phyloP scores from a whole-genome alignment of 305 asterid genomes.

The Coffea humblotiana region DNA sequence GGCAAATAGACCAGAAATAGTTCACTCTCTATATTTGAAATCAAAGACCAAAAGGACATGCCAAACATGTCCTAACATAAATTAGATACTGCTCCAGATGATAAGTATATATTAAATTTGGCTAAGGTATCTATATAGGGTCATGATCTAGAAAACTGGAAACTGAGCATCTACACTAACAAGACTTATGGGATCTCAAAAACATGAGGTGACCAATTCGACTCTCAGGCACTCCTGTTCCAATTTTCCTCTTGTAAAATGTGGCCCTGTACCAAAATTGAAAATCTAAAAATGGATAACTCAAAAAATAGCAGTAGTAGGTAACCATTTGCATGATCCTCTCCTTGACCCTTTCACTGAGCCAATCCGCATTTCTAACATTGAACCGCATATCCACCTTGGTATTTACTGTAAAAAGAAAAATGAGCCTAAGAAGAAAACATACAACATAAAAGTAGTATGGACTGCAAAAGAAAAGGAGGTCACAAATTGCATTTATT shows the following conservation, averaged over 20 bases:
- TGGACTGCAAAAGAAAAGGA: conserved; percentile 6
- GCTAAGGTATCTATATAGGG: not conserved
- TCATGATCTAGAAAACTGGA: not conserved
- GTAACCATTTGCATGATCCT: conserved; percentile 82
- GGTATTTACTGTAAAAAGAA: conserved; percentile 67
- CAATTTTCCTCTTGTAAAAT: not conserved
- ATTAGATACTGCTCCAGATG: not conserved
- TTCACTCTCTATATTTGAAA: not conserved
- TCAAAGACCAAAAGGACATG: not conserved
- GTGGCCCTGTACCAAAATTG: not conserved
- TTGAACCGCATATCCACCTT: conserved; percentile 98
- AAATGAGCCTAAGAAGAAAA: not conserved
- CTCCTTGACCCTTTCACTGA: conserved; percentile 75
- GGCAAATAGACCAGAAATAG: not conserved
- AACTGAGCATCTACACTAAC: not conserved
- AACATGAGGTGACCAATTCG: not conserved
- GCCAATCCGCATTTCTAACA: conserved; percentile 79
- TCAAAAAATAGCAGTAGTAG: conserved; percentile 11
- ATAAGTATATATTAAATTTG: not conserved
- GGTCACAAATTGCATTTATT: conserved; percentile 4
- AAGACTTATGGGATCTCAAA: not conserved
- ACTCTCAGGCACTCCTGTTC: not conserved
- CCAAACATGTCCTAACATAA: not conserved
- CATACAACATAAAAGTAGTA: conserved; percentile 18
- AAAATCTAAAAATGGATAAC: not conserved